Base-by-base conservation (phyloP, 257 asterid species). In the Solanum sitiens region DNA sequence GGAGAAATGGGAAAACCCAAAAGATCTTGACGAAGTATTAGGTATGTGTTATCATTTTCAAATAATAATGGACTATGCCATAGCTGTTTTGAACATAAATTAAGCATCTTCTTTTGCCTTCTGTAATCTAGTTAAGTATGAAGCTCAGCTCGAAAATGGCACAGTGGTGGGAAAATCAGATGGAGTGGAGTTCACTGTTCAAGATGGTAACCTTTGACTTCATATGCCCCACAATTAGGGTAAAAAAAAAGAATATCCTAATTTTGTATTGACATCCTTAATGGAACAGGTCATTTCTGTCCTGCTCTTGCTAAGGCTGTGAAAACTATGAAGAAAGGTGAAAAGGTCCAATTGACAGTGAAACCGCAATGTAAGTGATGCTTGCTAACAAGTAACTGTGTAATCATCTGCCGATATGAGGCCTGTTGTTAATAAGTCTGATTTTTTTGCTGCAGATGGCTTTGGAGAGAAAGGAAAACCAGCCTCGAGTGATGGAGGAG, bases 311-410 rank as follows among this genome's bases (percentile, higher is more conserved):
- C 94, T 74, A 93, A 92, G 89, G 96, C 98, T 42, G 92, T 94
- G 86, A 94, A 93, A 87, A 94, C 98, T 8, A 94, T 94, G 98
- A 94, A 94, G 93, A 93, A 93, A 75, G 98, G 95, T 32, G 98
- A 94, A 85, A 91, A 93, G 89, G 96, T 91, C 67, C 93, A 90
- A n/a, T 91, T 94, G 20, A 90, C 94, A 25, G 96, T 94, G 53
- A 93, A 94, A 84, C 98, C 95, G 1, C 96, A 93, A 85, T 94
- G 98, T 94, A 89, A 93, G 96, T 18, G 33, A 1, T 32, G 27
- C 33, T 44, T 10, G 33, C 65, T 47, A 27, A 10, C 7, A 44
- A 68, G 63, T 67, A 20, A 5, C 7, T 50, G 13, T 16, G 11
- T 80, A 2, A 5, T 50, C 85, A 6, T 30, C n/a, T 47, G 27